Conservation (phyloP, 1,139 yeast species). For the Meyerozyma smithsonii region DNA sequence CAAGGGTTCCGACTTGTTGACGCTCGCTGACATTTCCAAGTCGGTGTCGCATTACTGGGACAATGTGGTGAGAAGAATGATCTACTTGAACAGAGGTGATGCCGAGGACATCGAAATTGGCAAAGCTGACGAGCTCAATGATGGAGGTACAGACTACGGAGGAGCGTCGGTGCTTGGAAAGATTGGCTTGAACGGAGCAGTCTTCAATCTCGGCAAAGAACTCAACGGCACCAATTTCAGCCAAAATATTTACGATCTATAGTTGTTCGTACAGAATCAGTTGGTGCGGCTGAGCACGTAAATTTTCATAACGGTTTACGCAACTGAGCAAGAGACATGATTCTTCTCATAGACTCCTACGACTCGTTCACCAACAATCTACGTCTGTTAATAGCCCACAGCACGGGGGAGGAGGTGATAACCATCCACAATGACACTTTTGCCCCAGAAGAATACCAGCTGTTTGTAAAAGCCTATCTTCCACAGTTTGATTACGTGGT, state of each 20-base stretch:
- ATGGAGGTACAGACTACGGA: constrained; percentile 27
- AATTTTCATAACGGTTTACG: neutral
- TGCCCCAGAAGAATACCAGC: constrained; percentile 24
- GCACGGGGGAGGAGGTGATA: constrained; percentile 52
- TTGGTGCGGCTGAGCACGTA: neutral
- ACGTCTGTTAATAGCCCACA: constrained; percentile 53
- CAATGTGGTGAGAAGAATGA: constrained; percentile 25
- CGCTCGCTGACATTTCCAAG: constrained; percentile 13
- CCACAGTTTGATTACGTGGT: constrained; percentile 69
- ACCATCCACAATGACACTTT: constrained; percentile 77
- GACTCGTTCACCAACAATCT: constrained; percentile 92
- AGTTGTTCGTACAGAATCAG: neutral
- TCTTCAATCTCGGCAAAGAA: constrained; percentile 34
- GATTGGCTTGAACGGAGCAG: constrained; percentile 31
- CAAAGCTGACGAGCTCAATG: constrained; percentile 14
- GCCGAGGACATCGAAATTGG: constrained; percentile 35
- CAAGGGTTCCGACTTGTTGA: constrained; percentile 18
- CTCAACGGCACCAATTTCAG: constrained; percentile 38
- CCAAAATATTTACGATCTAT: neutral
- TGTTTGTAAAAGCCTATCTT: constrained; percentile 34
- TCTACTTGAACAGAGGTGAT: constrained; percentile 37
- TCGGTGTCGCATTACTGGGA: constrained; percentile 33
- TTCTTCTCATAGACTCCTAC: constrained; percentile 83
- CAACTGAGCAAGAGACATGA: constrained; percentile 22
- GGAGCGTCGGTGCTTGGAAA: constrained; percentile 26